These are phyloP conservation scores for Colletotrichum sp. DNA, from an alignment of 2,329 filamentous ascomycete genomes.

Conservation along the genomic window DNA sequence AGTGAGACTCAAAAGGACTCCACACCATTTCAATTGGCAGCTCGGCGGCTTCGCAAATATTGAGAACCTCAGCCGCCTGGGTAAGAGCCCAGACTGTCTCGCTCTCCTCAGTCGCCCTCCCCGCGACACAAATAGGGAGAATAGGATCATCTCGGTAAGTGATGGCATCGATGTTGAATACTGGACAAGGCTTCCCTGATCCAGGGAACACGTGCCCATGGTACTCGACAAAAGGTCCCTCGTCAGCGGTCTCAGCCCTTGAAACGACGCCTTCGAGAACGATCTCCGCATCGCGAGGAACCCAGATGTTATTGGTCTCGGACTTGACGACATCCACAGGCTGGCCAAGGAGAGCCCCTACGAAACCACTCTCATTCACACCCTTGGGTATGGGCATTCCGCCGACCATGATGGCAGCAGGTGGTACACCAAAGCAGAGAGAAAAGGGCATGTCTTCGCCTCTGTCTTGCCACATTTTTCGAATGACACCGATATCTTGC, in stretches of 20 bases:
- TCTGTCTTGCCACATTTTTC: slow-evolving; percentile 48
- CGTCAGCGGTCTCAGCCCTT: slow-evolving; percentile 41
- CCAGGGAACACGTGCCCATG: slow-evolving; percentile 25
- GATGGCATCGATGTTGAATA: slow-evolving; percentile 51
- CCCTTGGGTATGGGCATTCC: slow-evolving; percentile 53
- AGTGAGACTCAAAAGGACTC: slow-evolving; percentile 41
- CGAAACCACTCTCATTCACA: slow-evolving; percentile 51
- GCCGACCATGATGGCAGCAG: slow-evolving; percentile 51
- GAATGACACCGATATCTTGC: slow-evolving; percentile 52
- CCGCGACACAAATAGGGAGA: slow-evolving; percentile 50
- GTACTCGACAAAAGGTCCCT: slow-evolving; percentile 55
- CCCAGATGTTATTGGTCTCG: slow-evolving; percentile 51
- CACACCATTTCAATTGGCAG: neutral
- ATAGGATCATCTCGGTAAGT: slow-evolving; percentile 53
- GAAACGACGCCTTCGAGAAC: slow-evolving; percentile 55
- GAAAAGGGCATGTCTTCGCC: slow-evolving; percentile 51
- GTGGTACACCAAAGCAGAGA: slow-evolving; percentile 52
- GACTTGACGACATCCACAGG: slow-evolving; percentile 55
- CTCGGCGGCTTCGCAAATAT: neutral
- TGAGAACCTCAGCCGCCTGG: neutral
- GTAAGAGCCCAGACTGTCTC: neutral
- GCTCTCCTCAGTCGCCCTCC: slow-evolving; percentile 12
- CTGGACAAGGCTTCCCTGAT: slow-evolving; percentile 29
- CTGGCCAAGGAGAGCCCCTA: slow-evolving; percentile 49
- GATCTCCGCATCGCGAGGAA: slow-evolving; percentile 56